phyloP scores from a whole-genome alignment of 2,329 filamentous ascomycete species.

The Claviceps sp. region DNA sequence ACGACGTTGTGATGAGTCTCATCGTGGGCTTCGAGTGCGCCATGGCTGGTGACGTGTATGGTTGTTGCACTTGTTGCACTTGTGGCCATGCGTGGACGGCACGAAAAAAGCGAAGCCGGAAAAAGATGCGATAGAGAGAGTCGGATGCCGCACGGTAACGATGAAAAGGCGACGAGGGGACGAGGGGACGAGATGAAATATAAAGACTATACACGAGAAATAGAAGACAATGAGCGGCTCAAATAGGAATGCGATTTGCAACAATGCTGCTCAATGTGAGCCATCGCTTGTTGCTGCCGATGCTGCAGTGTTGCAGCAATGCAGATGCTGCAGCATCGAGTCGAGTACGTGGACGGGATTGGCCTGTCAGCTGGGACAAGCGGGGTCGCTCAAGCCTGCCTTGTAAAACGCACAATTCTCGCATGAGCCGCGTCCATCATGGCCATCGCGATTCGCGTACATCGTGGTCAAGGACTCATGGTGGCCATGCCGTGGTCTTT shows the following conservation, averaged over 20 bases:
- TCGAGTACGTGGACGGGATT: background rate
- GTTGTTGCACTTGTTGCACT: slow-evolving; percentile 5
- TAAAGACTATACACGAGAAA: too few relatives aligned
- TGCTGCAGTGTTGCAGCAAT: background rate
- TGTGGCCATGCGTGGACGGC: background rate
- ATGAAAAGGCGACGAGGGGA: too few relatives aligned
- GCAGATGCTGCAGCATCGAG: background rate
- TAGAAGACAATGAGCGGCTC: too few relatives aligned
- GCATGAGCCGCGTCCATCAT: too few relatives aligned
- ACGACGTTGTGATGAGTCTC: slow-evolving; percentile 42
- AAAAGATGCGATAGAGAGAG: background rate
- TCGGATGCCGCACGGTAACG: background rate
- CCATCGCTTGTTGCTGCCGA: background rate
- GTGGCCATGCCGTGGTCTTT: background rate
- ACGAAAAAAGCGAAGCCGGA: background rate
- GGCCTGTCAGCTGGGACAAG: background rate
- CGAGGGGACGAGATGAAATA: too few relatives aligned
- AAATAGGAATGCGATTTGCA: background rate
- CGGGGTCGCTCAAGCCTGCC: background rate
- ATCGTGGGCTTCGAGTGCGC: slow-evolving; percentile 23
- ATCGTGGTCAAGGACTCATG: too few relatives aligned
- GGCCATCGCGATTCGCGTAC: too few relatives aligned
- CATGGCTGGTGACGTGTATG: slow-evolving; percentile 11
- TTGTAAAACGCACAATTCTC: too few relatives aligned
- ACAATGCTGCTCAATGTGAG: background rate